Evolutionary conservation across 2,329 filamentous ascomycete genomes (phyloP).

Genomic region (Pseudodiploospora longispora): DNA sequence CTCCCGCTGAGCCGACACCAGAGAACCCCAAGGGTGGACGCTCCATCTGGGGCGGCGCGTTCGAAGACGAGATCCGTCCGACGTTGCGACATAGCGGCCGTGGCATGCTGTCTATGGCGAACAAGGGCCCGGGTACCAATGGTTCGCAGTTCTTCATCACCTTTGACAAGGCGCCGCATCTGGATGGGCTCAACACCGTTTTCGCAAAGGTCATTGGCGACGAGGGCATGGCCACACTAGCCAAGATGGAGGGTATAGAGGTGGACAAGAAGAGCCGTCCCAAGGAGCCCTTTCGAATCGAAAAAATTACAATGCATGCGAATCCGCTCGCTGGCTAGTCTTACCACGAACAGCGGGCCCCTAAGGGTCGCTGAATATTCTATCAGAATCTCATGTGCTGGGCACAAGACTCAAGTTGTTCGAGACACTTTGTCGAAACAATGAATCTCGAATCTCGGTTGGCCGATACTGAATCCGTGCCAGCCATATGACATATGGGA

Average conservation of each 20-base stretch:
- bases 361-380: too few relatives aligned
- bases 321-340: slow-evolving; percentile 62
- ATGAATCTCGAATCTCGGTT: not conserved
- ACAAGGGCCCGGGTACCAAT: slow-evolving; percentile 66
- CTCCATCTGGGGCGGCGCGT: slow-evolving; percentile 66
- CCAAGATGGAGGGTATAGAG: slow-evolving; percentile 61
- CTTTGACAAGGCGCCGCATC: slow-evolving; percentile 68
- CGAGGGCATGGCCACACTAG: slow-evolving; percentile 55
- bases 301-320: slow-evolving; percentile 66
- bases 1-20: slow-evolving; percentile 44
- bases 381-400: too few relatives aligned
- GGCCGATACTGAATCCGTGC: too few relatives aligned
- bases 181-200: slow-evolving; percentile 78
- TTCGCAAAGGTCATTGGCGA: slow-evolving; percentile 68
- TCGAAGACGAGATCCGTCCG: slow-evolving; percentile 75
- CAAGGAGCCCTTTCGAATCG: slow-evolving; percentile 57
- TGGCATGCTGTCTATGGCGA: slow-evolving; percentile 70
- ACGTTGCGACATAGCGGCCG: slow-evolving; percentile 59
- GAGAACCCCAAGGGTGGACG: slow-evolving; percentile 59
- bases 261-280: slow-evolving; percentile 75
- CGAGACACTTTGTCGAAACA: too few relatives aligned
- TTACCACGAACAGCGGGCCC: not conserved
- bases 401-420: too few relatives aligned
- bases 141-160: slow-evolving; percentile 77
- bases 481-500: too few relatives aligned